Evolutionary conservation across 116 monocot genomes (phyloP), one percentile per base, ranked within the genome.

Genomic region (Cymodocea nodosa): DNA sequence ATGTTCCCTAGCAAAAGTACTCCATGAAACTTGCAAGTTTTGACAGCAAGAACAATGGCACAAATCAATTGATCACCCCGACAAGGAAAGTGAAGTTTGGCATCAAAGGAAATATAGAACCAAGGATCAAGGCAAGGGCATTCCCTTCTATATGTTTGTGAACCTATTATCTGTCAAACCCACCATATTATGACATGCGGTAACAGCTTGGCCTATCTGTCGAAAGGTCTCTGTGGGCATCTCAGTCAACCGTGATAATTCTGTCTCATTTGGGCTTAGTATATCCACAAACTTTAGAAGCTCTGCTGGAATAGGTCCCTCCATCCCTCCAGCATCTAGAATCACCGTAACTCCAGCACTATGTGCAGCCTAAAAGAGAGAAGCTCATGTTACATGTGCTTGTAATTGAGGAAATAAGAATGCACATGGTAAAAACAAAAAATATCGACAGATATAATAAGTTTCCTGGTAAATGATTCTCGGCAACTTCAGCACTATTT

Each of bases 261-360:
- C 91, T 65, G 88, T 85, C 75, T 97, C 97, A 82, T 97, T 97
- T 52, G 97, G 97, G 68, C 97, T 97, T 50, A 97, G 75, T 52
- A 97, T 82, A 69, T 91, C 91, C 6, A 91, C 78, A 15, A 73
- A 51, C 2, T 74, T 76, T 5, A 97, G 61, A 23, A 97, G 91
- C 23, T 86, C 88, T 11, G 50, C 40, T 0, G 91, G 83, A 74
- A 91, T 75, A 60, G 97, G 88, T 58, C 74, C 77, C 62, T 90
- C 91, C 75, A 86, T 77, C n/a, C 91, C 97, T 37, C 97, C 97
- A 57, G 76, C 82, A 73, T 97, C 97, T 25, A 97, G 59, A 72
- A 91, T 88, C 50, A 97, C 88, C 14, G 87, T 79, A 63, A 91
- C 88, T 15, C 86, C 88, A 48, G 82, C 79, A 58, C 55, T 65